Conservation (phyloP, 2,329 filamentous ascomycete genomes). For the Aspergillus fischeri region DNA sequence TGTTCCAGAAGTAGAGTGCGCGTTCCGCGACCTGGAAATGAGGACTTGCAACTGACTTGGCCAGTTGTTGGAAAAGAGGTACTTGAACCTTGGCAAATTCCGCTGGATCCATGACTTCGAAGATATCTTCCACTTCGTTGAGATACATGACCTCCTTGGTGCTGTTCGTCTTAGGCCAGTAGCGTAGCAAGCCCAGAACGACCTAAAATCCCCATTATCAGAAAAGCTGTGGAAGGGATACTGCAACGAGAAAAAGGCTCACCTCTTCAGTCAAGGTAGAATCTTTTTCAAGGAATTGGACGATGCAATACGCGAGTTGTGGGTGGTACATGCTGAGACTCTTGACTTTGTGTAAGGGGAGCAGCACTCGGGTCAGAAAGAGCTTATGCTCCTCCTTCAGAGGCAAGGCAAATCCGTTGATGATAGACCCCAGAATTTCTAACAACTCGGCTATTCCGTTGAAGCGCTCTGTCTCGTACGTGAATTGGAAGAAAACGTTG, state of each 20-base stretch:
- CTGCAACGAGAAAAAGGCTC: slow-evolving; percentile 27
- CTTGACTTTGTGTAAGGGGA: slow-evolving; percentile 97
- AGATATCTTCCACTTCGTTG: slow-evolving; percentile 98
- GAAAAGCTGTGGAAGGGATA: slow-evolving; percentile 1
- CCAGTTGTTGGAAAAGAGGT: slow-evolving; percentile 92
- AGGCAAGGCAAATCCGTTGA: slow-evolving; percentile 95
- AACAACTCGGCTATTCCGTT: slow-evolving; percentile 96
- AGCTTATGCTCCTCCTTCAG: slow-evolving; percentile 98
- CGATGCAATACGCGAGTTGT: slow-evolving; percentile 96
- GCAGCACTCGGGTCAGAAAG: slow-evolving; percentile 86
- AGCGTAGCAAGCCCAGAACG: slow-evolving; percentile 86
- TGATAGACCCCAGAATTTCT: slow-evolving; percentile 96
- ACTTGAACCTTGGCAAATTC: slow-evolving; percentile 99
- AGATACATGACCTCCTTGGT: slow-evolving; percentile 99
- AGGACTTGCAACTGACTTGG: slow-evolving; percentile 95
- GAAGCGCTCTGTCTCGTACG: slow-evolving; percentile 97
- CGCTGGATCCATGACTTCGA: slow-evolving; percentile 98
- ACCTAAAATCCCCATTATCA: slow-evolving; percentile 53
- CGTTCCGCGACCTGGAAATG: slow-evolving; percentile 97
- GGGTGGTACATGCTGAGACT: slow-evolving; percentile 99
- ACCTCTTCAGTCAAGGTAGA: slow-evolving; percentile 95
- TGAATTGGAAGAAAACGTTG: slow-evolving; percentile 99
- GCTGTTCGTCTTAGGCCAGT: slow-evolving; percentile 99
- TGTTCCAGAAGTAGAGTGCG: slow-evolving; percentile 99
- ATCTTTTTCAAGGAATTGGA: slow-evolving; percentile 98